These are phyloP conservation scores for Suillus hirtellus DNA, from an alignment of 768 basidiomycete species.

Conservation along the genomic window DNA sequence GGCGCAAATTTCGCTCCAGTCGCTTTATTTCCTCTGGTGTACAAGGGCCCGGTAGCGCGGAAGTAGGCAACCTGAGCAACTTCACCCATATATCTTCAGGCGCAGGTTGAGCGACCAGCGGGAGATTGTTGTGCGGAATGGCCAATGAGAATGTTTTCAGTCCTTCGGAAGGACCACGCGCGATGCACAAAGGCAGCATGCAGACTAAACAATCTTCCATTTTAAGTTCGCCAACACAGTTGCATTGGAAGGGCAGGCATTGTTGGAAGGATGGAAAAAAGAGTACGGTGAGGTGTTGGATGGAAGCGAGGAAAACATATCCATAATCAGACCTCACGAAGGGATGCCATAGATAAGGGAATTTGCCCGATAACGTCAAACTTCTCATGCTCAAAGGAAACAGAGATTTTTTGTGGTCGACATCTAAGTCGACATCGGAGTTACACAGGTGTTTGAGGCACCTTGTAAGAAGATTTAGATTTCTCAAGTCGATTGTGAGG, in stretches of 20 bases:
- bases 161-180: constrained; percentile 27
- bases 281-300: constrained; percentile 38
- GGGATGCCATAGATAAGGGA: constrained; percentile 34
- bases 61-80: not conserved
- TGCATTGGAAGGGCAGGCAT: not conserved
- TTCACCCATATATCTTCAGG: not conserved
- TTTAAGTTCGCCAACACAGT: not conserved
- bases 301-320: constrained; percentile 33
- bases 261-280: not conserved
- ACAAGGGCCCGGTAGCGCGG: not conserved
- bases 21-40: not conserved
- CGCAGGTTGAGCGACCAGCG: not conserved
- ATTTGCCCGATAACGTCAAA: constrained; percentile 34
- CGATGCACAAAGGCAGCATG: constrained; percentile 17
- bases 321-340: constrained; percentile 34
- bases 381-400: constrained; percentile 17
- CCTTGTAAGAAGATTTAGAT: constrained; percentile 36
- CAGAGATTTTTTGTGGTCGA: constrained; percentile 23
- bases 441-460: constrained; percentile 21
- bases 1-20: too few relatives aligned
- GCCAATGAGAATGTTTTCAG: constrained; percentile 16
- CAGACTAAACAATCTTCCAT: not conserved
- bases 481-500: constrained; percentile 33
- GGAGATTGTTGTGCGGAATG: not conserved
- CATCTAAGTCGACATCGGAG: not conserved